These are phyloP conservation scores for Nitzschia sp. DNA, from an alignment of 108 stramenopile species.

Conservation along the genomic window DNA sequence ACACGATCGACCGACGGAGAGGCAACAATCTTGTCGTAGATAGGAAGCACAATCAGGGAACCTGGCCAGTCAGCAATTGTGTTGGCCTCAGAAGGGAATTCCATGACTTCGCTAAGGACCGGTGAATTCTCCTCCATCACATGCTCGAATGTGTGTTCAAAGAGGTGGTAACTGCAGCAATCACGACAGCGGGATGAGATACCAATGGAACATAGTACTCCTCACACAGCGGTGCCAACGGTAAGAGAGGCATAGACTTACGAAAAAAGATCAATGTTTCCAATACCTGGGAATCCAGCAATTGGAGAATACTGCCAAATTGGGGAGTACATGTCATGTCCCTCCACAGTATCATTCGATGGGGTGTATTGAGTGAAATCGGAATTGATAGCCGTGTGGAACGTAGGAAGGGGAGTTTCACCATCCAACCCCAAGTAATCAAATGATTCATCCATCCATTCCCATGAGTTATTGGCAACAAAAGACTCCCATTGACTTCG, in stretches of 20 bases:
- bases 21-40: not conserved
- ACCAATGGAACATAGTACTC: not conserved
- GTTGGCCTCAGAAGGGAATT: not conserved
- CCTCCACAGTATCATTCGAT: not conserved
- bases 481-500: not conserved
- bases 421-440: not conserved
- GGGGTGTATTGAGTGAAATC: not conserved
- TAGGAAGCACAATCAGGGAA: not conserved
- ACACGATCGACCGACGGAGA: not conserved
- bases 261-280: not conserved
- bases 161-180: not conserved
- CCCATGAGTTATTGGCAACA: not conserved
- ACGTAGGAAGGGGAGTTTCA: not conserved
- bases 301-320: constrained; percentile 12
- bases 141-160: not conserved
- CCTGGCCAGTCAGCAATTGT: not conserved
- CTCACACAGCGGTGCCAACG: too few species aligned
- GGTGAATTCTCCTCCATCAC: not conserved
- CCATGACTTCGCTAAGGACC: not conserved
- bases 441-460: not conserved
- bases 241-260: not conserved
- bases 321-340: not conserved
- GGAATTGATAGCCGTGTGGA: not conserved
- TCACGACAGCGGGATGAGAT: not conserved
- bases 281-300: not conserved